Conservation (phyloP, 371 early-diverging fungal genomes). For the Thermomucor indicae-seudaticae region DNA sequence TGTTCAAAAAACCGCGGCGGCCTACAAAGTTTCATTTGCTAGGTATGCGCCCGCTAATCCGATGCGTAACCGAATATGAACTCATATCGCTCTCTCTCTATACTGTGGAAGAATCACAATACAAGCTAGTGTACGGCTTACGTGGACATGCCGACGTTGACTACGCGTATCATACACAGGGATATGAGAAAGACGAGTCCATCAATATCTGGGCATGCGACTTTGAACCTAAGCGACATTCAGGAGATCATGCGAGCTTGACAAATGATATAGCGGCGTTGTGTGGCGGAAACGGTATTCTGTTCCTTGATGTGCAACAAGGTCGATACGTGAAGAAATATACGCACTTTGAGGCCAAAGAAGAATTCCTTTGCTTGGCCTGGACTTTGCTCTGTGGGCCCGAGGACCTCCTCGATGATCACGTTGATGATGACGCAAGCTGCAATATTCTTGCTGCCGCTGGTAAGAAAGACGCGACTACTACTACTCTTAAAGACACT, state of each 20-base stretch:
- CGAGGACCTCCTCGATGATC: conserved; percentile 7
- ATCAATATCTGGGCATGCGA: conserved; percentile 40
- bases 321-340: conserved; percentile 51
- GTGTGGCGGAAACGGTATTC: conserved; percentile 45
- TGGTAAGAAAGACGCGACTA: neutral
- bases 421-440: conserved; percentile 16
- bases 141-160: conserved; percentile 6
- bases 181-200: conserved; percentile 9
- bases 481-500: neutral
- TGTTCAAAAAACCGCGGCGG: neutral
- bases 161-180: neutral
- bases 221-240: conserved; percentile 22
- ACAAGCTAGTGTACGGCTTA: conserved; percentile 1
- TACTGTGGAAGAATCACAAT: neutral
- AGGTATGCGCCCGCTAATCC: neutral
- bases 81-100: neutral
- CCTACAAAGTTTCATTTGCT: conserved; percentile 1
- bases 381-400: conserved; percentile 43
- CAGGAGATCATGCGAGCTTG: too few species aligned
- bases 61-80: neutral
- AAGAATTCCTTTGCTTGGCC: conserved; percentile 50
- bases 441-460: conserved; percentile 50
- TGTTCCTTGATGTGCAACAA: conserved; percentile 44
- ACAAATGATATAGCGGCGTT: conserved; percentile 36
- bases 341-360: conserved; percentile 48